A percentile compares a stretch with the other conserved stretches of the same genome.
Conservation (phyloP, 2,329 filamentous ascomycete species). For the Conoideocrella luteorostrata region DNA sequence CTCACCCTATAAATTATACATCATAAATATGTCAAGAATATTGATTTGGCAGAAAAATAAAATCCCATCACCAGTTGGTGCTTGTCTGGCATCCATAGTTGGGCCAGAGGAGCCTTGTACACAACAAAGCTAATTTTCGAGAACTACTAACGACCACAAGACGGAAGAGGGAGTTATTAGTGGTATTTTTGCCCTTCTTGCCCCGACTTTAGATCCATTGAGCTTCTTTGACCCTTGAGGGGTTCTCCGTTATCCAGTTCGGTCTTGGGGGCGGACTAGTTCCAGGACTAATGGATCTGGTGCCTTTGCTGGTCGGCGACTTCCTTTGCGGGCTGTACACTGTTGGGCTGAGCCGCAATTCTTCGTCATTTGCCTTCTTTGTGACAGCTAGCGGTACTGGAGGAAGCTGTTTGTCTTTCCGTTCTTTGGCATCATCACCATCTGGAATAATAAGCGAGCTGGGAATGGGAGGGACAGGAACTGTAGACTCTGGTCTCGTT, state of each 20-base stretch:
- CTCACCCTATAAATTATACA: background rate
- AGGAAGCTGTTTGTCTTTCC: constrained; percentile 20
- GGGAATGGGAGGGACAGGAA: background rate
- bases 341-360: constrained; percentile 41
- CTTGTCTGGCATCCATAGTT: no score
- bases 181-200: constrained; percentile 4
- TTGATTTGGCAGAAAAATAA: background rate
- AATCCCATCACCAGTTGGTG: no score
- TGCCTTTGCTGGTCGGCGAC: background rate
- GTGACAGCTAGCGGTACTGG: constrained; percentile 24
- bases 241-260: background rate
- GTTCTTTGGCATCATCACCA: background rate
- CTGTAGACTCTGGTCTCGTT: background rate
- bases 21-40: background rate
- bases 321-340: constrained; percentile 40
- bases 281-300: background rate
- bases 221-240: constrained; percentile 5
- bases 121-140: no score
- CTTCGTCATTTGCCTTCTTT: constrained; percentile 14
- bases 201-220: constrained; percentile 13
- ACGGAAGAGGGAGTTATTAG: background rate
- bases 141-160: no score
- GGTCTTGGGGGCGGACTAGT: background rate
- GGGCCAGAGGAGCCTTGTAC: no score
- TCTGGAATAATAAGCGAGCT: background rate